Evolutionary conservation across 2,329 filamentous ascomycete genomes (phyloP).

Genomic region (Diaporthe humulicola): DNA sequence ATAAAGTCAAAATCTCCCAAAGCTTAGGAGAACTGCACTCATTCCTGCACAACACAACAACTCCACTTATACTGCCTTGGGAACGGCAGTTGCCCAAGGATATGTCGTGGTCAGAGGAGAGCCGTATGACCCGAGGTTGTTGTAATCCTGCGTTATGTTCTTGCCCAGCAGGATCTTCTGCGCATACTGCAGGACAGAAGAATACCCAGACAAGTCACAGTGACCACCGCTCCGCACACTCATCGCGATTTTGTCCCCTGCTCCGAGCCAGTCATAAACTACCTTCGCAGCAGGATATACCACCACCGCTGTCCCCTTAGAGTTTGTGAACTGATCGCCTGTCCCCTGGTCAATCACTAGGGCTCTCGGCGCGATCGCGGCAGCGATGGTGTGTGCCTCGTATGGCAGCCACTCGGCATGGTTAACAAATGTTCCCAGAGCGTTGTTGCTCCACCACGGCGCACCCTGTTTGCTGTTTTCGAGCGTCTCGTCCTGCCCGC

Average conservation of each 20-base stretch:
- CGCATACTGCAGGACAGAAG: conserved; percentile 62
- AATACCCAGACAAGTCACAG: conserved; percentile 63
- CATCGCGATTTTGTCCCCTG: conserved; percentile 62
- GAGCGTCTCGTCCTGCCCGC: conserved; percentile 60
- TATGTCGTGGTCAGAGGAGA: conserved; percentile 59
- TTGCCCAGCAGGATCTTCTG: conserved; percentile 61
- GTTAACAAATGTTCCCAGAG: conserved; percentile 69
- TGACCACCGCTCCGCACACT: conserved; percentile 61
- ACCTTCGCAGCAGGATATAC: conserved; percentile 64
- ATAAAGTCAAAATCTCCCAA: conserved; percentile 7
- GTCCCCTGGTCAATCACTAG: conserved; percentile 69
- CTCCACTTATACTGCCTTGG: conserved; percentile 37
- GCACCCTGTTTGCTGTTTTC: conserved; percentile 65
- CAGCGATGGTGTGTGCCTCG: conserved; percentile 71
- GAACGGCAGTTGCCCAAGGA: conserved; percentile 59
- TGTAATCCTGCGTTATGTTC: conserved; percentile 59
- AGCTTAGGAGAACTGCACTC: background rate
- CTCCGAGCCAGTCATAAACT: conserved; percentile 68
- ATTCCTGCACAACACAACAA: conserved; percentile 35
- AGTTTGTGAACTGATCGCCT: conserved; percentile 61
- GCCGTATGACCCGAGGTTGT: conserved; percentile 58
- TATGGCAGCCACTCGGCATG: conserved; percentile 65
- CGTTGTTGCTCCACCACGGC: conserved; percentile 67
- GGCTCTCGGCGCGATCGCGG: conserved; percentile 68
- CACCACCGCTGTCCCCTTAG: conserved; percentile 62